Conservation (phyloP, 192 early-diverging fungal species). For the Backusella mclennaniae region DNA sequence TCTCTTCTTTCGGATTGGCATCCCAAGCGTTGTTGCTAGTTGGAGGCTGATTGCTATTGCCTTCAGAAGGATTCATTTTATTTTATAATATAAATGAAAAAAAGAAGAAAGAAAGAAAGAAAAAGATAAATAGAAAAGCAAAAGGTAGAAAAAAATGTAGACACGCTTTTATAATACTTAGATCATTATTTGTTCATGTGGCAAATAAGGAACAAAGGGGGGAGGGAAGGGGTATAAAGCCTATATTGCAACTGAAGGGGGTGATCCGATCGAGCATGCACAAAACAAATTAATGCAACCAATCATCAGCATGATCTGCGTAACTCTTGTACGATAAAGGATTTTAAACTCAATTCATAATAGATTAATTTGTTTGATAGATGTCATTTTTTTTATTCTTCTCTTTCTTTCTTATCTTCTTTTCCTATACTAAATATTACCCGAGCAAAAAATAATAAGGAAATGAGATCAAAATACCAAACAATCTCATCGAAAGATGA, state of each 20-base stretch:
- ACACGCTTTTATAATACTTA: not conserved
- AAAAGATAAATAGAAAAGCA: not conserved
- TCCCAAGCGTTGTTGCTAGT: not conserved
- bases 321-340: not conserved
- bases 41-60: not conserved
- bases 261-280: not conserved
- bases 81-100: not conserved
- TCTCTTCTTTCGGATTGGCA: not conserved
- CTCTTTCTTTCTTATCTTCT: not conserved
- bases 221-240: not conserved
- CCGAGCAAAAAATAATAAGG: not conserved
- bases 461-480: not conserved
- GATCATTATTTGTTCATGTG: not conserved
- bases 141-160: too few species aligned
- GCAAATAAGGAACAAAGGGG: not conserved
- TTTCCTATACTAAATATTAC: not conserved
- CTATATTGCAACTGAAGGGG: not conserved
- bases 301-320: not conserved
- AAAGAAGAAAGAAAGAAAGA: conserved; percentile 4
- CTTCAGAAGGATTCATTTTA: not conserved
- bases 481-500: not conserved
- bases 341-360: not conserved
- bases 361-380: not conserved
- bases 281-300: not conserved
- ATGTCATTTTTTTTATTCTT: not conserved